Percentiles rank a stretch among this genome's conserved stretches.
Conservation (phyloP, 2,329 filamentous ascomycete genomes). For the Aspergillus sp. region DNA sequence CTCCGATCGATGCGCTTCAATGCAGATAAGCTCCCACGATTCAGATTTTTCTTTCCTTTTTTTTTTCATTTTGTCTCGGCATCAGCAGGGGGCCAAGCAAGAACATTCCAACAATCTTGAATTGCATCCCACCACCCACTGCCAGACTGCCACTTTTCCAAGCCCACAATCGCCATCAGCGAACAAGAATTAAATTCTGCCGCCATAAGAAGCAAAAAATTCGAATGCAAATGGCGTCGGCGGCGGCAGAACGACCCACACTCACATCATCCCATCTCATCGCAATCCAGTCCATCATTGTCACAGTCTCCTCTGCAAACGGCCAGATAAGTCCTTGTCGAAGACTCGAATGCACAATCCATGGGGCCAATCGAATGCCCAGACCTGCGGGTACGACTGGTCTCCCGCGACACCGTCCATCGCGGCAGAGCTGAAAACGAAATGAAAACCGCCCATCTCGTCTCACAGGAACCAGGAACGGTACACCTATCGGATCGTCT, state of each 20-base stretch:
- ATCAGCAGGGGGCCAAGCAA: background rate
- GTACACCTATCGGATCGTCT: conserved; percentile 6
- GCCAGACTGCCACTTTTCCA: background rate
- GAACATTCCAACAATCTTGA: background rate
- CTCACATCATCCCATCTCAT: conserved; percentile 6
- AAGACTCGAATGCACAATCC: background rate
- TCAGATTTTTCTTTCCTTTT: background rate
- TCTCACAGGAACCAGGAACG: conserved; percentile 4
- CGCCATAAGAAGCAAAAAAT: conserved; percentile 8
- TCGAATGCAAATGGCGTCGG: background rate
- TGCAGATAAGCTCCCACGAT: background rate
- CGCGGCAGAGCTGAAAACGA: background rate
- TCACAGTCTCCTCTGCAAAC: conserved; percentile 7
- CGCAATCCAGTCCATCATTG: background rate
- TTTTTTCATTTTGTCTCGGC: background rate
- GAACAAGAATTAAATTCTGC: conserved; percentile 8
- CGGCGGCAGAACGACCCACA: conserved; percentile 1
- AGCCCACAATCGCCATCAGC: background rate
- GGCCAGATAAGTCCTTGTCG: background rate
- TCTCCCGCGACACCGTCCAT: background rate
- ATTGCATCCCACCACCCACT: background rate
- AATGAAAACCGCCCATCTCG: background rate
- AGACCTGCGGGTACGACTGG: background rate
- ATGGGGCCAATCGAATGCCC: background rate
- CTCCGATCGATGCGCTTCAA: conserved; percentile 10